phyloP scores from a whole-genome alignment of 768 basidiomycete species.

The Rossbeevera mucosa region DNA sequence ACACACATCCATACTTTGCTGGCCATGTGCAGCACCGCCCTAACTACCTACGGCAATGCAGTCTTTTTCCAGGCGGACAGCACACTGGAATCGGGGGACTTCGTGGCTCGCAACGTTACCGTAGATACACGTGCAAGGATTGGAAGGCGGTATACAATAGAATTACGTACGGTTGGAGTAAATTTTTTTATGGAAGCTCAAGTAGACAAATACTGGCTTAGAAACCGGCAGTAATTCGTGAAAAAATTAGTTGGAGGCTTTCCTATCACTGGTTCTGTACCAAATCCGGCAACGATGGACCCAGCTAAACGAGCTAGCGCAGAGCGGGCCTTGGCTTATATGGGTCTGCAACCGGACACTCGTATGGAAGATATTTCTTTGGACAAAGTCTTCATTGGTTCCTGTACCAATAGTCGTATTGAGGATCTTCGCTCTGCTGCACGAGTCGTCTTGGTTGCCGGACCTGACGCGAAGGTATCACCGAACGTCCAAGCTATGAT shows the following conservation, averaged over 20 bases:
- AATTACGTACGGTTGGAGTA: background rate
- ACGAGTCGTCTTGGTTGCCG: constrained; percentile 68
- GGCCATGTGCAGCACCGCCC: background rate
- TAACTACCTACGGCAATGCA: background rate
- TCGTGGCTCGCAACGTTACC: background rate
- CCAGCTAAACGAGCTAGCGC: constrained; percentile 63
- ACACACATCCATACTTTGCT: background rate
- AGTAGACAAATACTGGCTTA: no score
- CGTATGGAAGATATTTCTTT: constrained; percentile 74
- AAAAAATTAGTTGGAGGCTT: no score
- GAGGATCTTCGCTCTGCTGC: constrained; percentile 87
- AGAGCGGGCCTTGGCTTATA: constrained; percentile 75
- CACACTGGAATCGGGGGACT: background rate
- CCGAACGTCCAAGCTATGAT: constrained; percentile 80
- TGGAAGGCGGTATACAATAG: background rate
- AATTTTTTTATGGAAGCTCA: no score
- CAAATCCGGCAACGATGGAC: constrained; percentile 69
- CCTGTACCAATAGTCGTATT: constrained; percentile 92
- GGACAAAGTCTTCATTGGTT: constrained; percentile 92
- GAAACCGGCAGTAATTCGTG: no score
- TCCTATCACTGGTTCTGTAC: constrained; percentile 78
- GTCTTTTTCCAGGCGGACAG: background rate
- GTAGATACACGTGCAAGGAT: background rate
- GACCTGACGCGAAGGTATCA: constrained; percentile 69
- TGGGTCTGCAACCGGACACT: constrained; percentile 78